Base-by-base conservation (phyloP, 2,329 filamentous ascomycete genomes). In the Helicocarpus griseus region DNA sequence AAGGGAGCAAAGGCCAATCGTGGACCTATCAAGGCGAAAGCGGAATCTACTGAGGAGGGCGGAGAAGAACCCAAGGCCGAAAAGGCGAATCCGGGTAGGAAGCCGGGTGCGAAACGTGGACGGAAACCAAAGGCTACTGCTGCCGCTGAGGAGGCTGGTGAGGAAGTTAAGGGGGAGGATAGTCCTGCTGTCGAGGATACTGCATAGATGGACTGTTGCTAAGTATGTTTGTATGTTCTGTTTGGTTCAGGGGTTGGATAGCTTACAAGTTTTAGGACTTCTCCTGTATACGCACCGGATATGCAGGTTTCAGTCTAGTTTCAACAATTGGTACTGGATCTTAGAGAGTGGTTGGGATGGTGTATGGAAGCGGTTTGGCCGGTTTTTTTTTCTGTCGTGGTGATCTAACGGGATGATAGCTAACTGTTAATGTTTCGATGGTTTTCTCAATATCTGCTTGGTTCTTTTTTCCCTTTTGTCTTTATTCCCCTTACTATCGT, bases 1-100 rank as follows among this genome's bases (percentile, higher is more conserved):
- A 62, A 62, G 50, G 56, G 58, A 7, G 56, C 58, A 1, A 59
- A 61, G 31, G 51, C 49, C 13, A 46, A 54, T 17, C 53, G 53
- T 1, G 54, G 55, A n/a, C 59, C 60, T 0, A 54, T 58, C n/a
- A 54, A 58, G 3, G 58, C 58, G 4, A 59, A 57, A 14, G 47
- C 26, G 24, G 45, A 40, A 26, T 6, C 26, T 26, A 39, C 39
- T 21, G 49, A 51, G 19, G 38, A 17, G n/a, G 49, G 48, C 14
- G 48, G 17, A 0, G 53, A 48, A 17, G 56, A 50, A 7, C 4
- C 28, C 8, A 47, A 56, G 13, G 21, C 11, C 4, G 43, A 43
- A n/a, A 51, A 28, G 19, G 33, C 43, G 4, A 56, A 54, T 17
- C 38, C 50, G 9, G 26, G 26, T 9, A 36, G 8, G 11, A 35